Evolutionary conservation across 2,329 filamentous ascomycete species (phyloP), one percentile per base, ranked within the genome.

Genomic region (Exophiala aquamarina): DNA sequence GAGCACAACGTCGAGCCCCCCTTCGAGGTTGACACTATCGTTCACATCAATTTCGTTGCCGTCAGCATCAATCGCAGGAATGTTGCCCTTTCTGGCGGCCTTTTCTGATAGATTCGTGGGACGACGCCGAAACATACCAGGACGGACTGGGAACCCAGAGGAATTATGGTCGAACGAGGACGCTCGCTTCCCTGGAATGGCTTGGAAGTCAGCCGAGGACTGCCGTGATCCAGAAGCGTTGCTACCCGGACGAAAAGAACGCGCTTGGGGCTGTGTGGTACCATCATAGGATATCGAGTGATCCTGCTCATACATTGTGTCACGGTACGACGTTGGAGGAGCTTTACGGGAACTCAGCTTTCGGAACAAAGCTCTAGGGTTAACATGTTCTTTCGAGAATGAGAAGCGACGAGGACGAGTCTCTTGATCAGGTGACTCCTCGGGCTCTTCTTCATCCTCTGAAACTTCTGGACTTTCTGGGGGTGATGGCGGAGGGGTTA

Each of bases 1-100:
- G 34, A 98, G 70, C 41, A 83, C 87, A 28, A 98, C 84, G 56
- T 96, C 90, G 8, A 98, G 73, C 0, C 89, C 90, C 21, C 86
- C 86, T 63, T 93, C 82, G 0, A 96, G 75, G 62, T 95, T 83
- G 49, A 97, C 73, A 45, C 73, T 70, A 39, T 68, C 79, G 34
- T 61, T 59, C 39, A 59, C 49, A 8, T 79, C 76, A 14, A 73
- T 72, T 32, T 76, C 73, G 37, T 69, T 65, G n/a, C 63, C 68
- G 72, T 59, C 66, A 76, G 70, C 85, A 43, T 61, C 59, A 11
- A 59, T 36, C 15, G 57, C 55, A 8, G 50, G 55, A 9, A 58
- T 47, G 74, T 66, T 76, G 63, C 59, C 70, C 52, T 78, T 76
- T 59, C 75, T 77, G 56, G 77, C 70, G 56, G 84, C 76, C 62